A percentile compares a stretch with the other conserved stretches of the same genome.
phyloP scores from a whole-genome alignment of 2,329 filamentous ascomycete species.

The Diaporthe vaccinii region DNA sequence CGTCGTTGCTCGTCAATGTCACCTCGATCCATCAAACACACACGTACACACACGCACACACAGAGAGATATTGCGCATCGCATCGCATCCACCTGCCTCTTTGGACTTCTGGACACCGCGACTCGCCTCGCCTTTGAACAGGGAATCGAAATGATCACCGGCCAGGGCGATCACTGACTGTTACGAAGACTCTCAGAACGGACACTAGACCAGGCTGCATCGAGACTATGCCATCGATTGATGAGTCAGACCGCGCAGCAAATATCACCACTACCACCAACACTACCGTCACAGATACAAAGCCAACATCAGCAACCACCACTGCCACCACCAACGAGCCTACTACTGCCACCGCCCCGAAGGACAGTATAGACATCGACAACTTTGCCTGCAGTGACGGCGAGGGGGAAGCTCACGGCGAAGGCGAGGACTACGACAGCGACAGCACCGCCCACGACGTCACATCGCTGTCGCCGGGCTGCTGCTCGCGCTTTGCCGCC shows the following conservation, averaged over 20 bases:
- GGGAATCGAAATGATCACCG: conserved; percentile 2
- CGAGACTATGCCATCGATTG: conserved; percentile 36
- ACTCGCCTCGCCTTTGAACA: neutral
- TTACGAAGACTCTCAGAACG: neutral
- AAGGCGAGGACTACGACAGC: neutral
- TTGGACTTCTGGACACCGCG: conserved; percentile 1
- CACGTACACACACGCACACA: neutral
- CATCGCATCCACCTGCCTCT: conserved; percentile 4
- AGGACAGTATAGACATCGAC: conserved; percentile 36
- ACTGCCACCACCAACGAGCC: neutral
- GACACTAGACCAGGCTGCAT: neutral
- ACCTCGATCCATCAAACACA: conserved; percentile 9
- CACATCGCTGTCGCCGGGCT: conserved; percentile 38
- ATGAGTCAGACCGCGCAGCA: conserved; percentile 37
- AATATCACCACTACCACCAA: neutral
- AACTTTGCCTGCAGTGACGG: conserved; percentile 31
- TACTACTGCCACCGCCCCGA: neutral
- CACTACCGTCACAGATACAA: too few relatives aligned
- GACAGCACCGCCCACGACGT: conserved; percentile 17
- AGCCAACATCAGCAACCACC: neutral
- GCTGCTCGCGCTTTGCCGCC: conserved; percentile 41
- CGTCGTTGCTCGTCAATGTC: neutral
- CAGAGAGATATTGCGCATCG: neutral
- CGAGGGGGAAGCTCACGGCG: conserved; percentile 3
- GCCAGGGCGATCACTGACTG: neutral